Base-by-base conservation (phyloP, 306 rosid genomes). In the Erythrophleum fordii region DNA sequence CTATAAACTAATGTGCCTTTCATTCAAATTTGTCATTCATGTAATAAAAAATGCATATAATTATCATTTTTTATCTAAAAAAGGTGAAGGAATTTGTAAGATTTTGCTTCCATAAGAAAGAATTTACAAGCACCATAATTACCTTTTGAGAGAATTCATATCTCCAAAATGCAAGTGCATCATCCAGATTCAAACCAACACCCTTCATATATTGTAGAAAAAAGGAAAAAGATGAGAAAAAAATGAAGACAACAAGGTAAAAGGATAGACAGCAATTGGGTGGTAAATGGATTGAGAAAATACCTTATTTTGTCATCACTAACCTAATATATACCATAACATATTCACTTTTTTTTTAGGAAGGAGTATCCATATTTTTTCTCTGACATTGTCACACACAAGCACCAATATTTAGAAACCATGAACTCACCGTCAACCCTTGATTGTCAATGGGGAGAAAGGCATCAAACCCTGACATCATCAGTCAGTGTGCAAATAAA, bases 101-200 rank as follows among this genome's bases (percentile, higher is more conserved):
- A 34, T 29, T 69, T 69, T 49, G 46, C 77, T 72, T 26, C 62
- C 25, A 14, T 31, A 31, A 56, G 34, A 74, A 51, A 68, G 17
- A 61, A 51, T 69, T 45, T 28, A 48, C 73, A 58, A 79, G 70
- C 70, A 65, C 53, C 79, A 59, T 31, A 11, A 78, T 82, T 78
- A 91, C 99, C 92, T 85, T 93, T 35, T 86, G 91, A 37, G 99
- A 91, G 89, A 95, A 93, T 90, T 93, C 99, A 5, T 90, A 87
- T 88, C 87, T 93, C 99, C 99, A 95, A 85, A 95, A 93, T 1
- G 93, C 93, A 87, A 95, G 92, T 37, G 99, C 93, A 77, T 95
- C 99, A 65, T 95, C 99, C 81, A 95, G 78, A 82, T 90, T 95
- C 88, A 95, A 88, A 56, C 99, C 98, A 88, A 91, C 97, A 83